phyloP scores from a whole-genome alignment of 2,329 filamentous ascomycete species.

The Diaporthe ilicicola region DNA sequence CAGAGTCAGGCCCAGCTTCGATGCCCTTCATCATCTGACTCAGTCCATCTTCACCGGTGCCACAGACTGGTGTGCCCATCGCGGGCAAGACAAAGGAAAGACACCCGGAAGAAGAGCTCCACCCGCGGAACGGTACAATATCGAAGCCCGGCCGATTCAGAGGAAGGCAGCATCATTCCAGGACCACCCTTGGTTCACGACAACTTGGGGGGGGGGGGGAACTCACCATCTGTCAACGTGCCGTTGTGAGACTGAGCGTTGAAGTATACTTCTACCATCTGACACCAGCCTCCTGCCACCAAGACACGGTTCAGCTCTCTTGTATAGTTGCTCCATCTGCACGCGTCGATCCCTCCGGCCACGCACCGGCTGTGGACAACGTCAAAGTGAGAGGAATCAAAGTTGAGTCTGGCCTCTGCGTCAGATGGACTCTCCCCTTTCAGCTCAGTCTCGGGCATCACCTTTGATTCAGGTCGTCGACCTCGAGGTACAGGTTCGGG shows the following conservation, averaged over 20 bases:
- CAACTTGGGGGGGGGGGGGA: slow-evolving; percentile 73
- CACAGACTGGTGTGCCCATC: not conserved
- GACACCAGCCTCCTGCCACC: slow-evolving; percentile 82
- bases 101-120: not conserved
- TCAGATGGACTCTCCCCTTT: slow-evolving; percentile 29
- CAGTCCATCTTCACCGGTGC: not conserved
- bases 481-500: slow-evolving; percentile 74
- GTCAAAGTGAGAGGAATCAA: slow-evolving; percentile 73
- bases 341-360: slow-evolving; percentile 74
- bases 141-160: not conserved
- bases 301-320: slow-evolving; percentile 77
- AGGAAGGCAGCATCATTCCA: too few relatives aligned
- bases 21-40: not conserved
- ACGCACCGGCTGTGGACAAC: slow-evolving; percentile 82
- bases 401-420: slow-evolving; percentile 70
- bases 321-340: slow-evolving; percentile 80
- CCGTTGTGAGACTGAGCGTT: slow-evolving; percentile 89
- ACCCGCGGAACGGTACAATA: not conserved
- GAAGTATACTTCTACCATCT: slow-evolving; percentile 88
- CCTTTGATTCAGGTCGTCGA: slow-evolving; percentile 76
- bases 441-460: slow-evolving; percentile 39
- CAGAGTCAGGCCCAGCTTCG: not conserved
- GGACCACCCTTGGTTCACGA: slow-evolving; percentile 59
- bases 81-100: not conserved
- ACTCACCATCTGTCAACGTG: slow-evolving; percentile 72